Evolutionary conservation across 768 basidiomycete genomes (phyloP).

Genomic region (Xerocomellus dryophilus): DNA sequence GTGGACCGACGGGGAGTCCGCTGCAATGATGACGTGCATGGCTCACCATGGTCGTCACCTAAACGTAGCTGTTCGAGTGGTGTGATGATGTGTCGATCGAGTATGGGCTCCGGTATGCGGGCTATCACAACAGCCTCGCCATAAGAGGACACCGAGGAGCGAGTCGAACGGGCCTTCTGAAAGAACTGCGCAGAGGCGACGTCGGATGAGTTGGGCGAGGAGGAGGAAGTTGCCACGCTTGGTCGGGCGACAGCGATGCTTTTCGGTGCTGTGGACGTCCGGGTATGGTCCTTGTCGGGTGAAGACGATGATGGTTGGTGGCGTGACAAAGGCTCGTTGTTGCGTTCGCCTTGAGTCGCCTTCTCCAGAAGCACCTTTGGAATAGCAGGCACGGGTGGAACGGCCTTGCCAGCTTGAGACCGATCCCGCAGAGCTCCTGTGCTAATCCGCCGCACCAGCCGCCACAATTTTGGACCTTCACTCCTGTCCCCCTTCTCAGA

Average conservation of each 20-base stretch:
- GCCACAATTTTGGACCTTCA: conserved; percentile 56
- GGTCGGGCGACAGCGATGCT: conserved; percentile 31
- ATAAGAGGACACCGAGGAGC: conserved; percentile 59
- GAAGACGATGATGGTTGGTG: neutral
- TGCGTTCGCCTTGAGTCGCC: conserved; percentile 2
- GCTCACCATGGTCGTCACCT: conserved; percentile 19
- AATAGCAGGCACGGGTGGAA: conserved; percentile 61
- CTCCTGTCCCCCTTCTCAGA: conserved; percentile 12
- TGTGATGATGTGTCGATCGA: conserved; percentile 50
- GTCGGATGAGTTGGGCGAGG: conserved; percentile 61
- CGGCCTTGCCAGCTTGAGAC: conserved; percentile 21
- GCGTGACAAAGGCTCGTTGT: conserved; percentile 5
- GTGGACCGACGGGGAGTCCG: conserved; percentile 18
- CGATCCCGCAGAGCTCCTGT: conserved; percentile 61
- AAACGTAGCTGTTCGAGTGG: conserved; percentile 53
- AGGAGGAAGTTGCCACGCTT: conserved; percentile 53
- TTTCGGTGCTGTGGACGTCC: conserved; percentile 3
- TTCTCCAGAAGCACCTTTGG: conserved; percentile 42
- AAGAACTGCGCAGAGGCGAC: conserved; percentile 54
- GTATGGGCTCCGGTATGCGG: conserved; percentile 35
- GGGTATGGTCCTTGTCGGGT: conserved; percentile 7
- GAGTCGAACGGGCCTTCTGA: conserved; percentile 43
- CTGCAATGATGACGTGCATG: neutral
- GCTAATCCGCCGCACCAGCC: conserved; percentile 67
- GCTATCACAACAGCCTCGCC: conserved; percentile 38